Percentiles rank a stretch among this genome's conserved stretches.
These are phyloP conservation scores for Globisporangium nagaii DNA, from an alignment of 352 stramenopile species.

Conservation along the genomic window DNA sequence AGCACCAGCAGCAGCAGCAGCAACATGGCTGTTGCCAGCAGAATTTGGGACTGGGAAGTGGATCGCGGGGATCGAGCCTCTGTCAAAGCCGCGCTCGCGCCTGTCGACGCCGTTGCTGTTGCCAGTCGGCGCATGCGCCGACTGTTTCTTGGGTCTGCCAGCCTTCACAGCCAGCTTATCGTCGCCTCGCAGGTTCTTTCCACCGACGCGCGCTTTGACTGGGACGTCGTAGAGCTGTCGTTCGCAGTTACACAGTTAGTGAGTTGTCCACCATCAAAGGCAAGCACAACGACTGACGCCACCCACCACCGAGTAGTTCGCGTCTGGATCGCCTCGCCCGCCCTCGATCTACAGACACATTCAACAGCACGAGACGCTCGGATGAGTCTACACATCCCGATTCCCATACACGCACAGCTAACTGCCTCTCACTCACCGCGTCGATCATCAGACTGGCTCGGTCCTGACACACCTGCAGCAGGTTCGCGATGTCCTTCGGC, in stretches of 20 bases:
- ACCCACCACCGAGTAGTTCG: conserved; percentile 53
- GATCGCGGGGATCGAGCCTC: conserved; percentile 19
- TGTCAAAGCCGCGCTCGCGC: conserved; percentile 30
- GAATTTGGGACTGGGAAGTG: not conserved
- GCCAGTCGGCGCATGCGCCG: not conserved
- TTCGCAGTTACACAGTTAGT: not conserved
- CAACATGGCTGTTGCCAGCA: not conserved
- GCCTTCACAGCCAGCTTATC: not conserved
- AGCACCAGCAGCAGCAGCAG: too few relatives aligned
- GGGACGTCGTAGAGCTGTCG: not conserved
- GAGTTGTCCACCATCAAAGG: not conserved
- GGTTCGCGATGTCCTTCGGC: conserved; percentile 44
- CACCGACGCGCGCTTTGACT: not conserved
- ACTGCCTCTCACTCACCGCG: conserved; percentile 27
- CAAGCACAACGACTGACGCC: too few relatives aligned
- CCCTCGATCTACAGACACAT: conserved; percentile 49
- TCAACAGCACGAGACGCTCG: not conserved
- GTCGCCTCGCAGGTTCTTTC: not conserved
- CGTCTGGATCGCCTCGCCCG: conserved; percentile 55
- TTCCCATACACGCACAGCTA: not conserved
- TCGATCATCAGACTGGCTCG: conserved; percentile 68
- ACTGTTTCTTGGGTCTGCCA: not conserved
- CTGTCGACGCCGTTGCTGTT: conserved; percentile 5
- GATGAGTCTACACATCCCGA: conserved; percentile 1
- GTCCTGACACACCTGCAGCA: conserved; percentile 77